A percentile compares a stretch with the other conserved stretches of the same genome.
Evolutionary conservation across 352 stramenopile species (phyloP).

Genomic region (Aphanomyces astaci): DNA sequence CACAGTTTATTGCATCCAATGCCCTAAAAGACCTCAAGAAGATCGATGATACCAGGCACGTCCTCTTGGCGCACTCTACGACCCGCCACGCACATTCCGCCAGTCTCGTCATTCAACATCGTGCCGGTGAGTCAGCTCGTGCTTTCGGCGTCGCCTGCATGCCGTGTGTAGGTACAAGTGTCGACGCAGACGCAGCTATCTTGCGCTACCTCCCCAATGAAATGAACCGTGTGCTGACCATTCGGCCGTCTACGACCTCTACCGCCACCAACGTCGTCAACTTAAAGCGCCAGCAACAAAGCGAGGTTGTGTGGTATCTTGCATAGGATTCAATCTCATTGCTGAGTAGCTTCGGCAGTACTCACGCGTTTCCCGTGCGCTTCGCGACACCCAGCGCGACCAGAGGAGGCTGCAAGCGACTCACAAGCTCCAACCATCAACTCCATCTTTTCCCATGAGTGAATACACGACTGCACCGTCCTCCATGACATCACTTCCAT

Average conservation of each 20-base stretch:
- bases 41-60: not conserved
- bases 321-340: not conserved
- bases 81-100: not conserved
- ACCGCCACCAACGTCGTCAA: not conserved
- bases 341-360: not conserved
- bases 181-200: not conserved
- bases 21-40: not conserved
- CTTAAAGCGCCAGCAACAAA: not conserved
- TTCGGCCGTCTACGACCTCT: slow-evolving; percentile 3
- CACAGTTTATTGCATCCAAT: slow-evolving; percentile 3
- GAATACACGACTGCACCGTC: not conserved
- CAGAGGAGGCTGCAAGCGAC: not conserved
- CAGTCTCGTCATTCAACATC: slow-evolving; percentile 9
- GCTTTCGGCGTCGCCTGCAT: not conserved
- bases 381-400: not conserved
- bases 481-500: not conserved
- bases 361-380: not conserved
- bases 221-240: slow-evolving; percentile 1
- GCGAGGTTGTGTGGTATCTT: not conserved
- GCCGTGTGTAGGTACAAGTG: not conserved
- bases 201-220: slow-evolving; percentile 2
- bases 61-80: not conserved
- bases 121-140: not conserved
- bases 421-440: not conserved
- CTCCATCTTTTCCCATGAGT: too few species aligned